Base-by-base conservation (phyloP, 345 rosid species). In the Syzygium jambos region DNA sequence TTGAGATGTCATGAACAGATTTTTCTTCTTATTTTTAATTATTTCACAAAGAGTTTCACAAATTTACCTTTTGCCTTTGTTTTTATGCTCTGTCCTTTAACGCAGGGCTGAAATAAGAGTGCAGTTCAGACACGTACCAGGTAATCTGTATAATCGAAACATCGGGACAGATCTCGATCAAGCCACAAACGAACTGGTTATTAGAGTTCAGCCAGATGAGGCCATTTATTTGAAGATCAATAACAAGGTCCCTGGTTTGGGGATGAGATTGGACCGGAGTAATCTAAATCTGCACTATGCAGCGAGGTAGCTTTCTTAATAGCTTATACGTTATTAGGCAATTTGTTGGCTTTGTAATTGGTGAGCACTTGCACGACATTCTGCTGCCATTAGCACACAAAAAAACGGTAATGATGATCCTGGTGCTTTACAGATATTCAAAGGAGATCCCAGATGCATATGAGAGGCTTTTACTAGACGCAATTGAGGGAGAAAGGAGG, bases 371-470 rank as follows among this genome's bases (percentile, higher is more conserved):
- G 29, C 53, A 34, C 57, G 55, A 23, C 34, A 25, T 34, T 54
- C 22, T 78, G 10, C 29, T 34, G 9, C 49, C 3, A 38, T 65
- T 38, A 55, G 27, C 59, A 27, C 29, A 53, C 7, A 43, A 17
- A 6, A 27, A 53, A 25, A 3, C 7, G 23, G 9, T 29, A 23
- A n/a, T 53, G 27, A 9, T 12, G 9, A 7, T 73, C 21, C 84
- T 52, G 51, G 53, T 38, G 78, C 46, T 68, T 56, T 91, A 21
- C 85, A 97, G 99, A 91, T 96, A 98, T 86, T 96, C 98, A 11
- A 98, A 96, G 88, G 99, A 96, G 93, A 98, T 98, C 87, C 99
- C 99, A 15, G 98, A 95, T 89, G 99, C 99, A 51, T 98, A 98
- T 43, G 99, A 98, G 94, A 95, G 99, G 93, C 98, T 98, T 86